Base-by-base conservation (phyloP, 495 filamentous ascomycete species). In the Penicillium canescens region DNA sequence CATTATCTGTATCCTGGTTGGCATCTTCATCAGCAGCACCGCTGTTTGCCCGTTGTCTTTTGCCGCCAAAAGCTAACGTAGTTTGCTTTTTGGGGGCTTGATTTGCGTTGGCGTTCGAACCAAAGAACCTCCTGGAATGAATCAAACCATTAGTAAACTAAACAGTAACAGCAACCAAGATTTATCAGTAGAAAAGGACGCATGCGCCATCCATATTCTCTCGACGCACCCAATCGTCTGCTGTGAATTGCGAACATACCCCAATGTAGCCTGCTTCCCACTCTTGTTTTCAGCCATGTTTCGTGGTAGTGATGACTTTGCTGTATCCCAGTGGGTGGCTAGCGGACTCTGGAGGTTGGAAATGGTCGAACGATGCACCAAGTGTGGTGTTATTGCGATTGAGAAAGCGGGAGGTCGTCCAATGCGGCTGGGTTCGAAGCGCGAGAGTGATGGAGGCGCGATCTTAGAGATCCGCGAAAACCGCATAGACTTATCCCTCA, bases 241-340 rank as follows among this genome's bases (percentile, higher is more conserved):
- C 75, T 96, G 91, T 47, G 82, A 79, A 51, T 86, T 77, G 68
- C 81, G 86, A 41, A 95, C 93, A 78, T 96, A 98, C 93, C 91
- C 91, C 66, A 98, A 71, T 36, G 91, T 96, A 62, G 88, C 83
- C 79, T 98, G 93, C 67, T 92, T 96, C 13, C 62, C 53, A 42
- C 61, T 65, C 57, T 74, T 74, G 10, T 71, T 63, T 13, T 76
- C 75, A 6, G 70, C 59, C 75, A 78, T 78, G 41, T 37, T 66
- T 42, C 11, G 46, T 7, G 24, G 3, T 0, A 10, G 3, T 16
- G 39, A 34, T 12, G 35, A 23, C 23, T 10, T 42, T 16, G 4
- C 2, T 41, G 28, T 8, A 31, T 31, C 8, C 28, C 6, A 31
- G 7, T 31, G 28, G 28, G 9, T 31, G 8, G 2, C 9, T 7